Evolutionary conservation across 2,329 filamentous ascomycete species (phyloP), one percentile per base, ranked within the genome.

Genomic region (Exophiala aquamarina): DNA sequence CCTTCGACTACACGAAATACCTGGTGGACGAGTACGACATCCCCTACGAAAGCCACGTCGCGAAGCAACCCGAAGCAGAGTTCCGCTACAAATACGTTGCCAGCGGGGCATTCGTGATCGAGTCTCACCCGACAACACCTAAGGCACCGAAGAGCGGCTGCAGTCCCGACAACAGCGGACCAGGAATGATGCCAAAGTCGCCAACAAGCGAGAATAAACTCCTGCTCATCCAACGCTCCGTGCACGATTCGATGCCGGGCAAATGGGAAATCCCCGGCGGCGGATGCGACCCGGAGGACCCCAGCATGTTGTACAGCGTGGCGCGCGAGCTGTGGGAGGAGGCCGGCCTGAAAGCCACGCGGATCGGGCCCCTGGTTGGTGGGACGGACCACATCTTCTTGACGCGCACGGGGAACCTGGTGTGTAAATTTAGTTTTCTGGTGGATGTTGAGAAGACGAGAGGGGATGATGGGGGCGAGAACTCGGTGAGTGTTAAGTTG

Each of bases 211-310:
- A n/a, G n/a, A n/a, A n/a, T 39, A 44, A 13, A 47, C 11, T 72
- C 42, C 67, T 76, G 9, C 63, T 76, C 18, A 60, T 76, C n/a
- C 72, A 72, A 41, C 70, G 72, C 44, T 59, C 70, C 20, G 38
- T 57, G 1, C 58, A 58, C n/a, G 71, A 76, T 49, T 61, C 63
- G 2, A 67, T 64, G 48, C 65, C 67, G 1, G 61, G 63, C 5
- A 60, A 58, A 48, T 75, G 76, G 76, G 77, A 81, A 54, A 65
- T 74, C 1, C 76, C 77, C 3, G 76, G 77, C 5, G 77, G 77
- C 2, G 70, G 69, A 10, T 66, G 67, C 20, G 76, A 79, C 29
- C 56, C 63, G 9, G 61, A 61, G 0, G 76, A 80, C 48, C 57
- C 63, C 11, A 76, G 70, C 0, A 63, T 81, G 26, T 59, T 79